Evolutionary conservation across 2,329 filamentous ascomycete species (phyloP), one percentile per base, ranked within the genome.

Genomic region (Diaporthe citri): DNA sequence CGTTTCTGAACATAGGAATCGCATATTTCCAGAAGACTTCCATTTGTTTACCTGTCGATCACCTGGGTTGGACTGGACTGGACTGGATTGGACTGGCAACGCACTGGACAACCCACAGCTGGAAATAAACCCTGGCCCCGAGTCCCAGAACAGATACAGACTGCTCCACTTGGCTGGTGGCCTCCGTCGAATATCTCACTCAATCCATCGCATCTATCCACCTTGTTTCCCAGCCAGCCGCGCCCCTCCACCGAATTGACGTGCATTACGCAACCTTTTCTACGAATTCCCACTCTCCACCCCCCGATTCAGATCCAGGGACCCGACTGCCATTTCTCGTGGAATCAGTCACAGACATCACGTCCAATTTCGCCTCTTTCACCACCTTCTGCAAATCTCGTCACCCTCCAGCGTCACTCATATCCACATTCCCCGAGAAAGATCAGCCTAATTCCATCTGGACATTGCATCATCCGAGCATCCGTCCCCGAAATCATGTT

Each of bases 261-360:
- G 74, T 76, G 72, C 74, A 76, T 76, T 60, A 66, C 72, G 72
- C 72, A 74, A 67, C 72, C 55, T 75, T 73, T 69, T 64, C 43
- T 62, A 59, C 52, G 73, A 60, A 43, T 43, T 71, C 56, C 41
- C 60, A 51, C 70, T 66, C 57, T 46, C 43, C 28, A 52, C 46
- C 34, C 43, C 71, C 69, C 57, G 46, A 52, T 43, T 71, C n/a
- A 39, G 28, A 64, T 43, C 57, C 74, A 72, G 66, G 73, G 41
- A 67, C 74, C 67, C 57, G 66, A 73, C 64, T 71, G 55, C 66
- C 74, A 67, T 34, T 60, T 67, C 36, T 74, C 57, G 55, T 52
- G 56, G 48, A 41, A 17, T 48, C 51, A 22, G 52, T 55, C 66
- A 52, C 67, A 48, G 56, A 64, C 52, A 60, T 55, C 25, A 62